phyloP scores from a whole-genome alignment of 2,329 filamentous ascomycete species.

The Capronia americana region DNA sequence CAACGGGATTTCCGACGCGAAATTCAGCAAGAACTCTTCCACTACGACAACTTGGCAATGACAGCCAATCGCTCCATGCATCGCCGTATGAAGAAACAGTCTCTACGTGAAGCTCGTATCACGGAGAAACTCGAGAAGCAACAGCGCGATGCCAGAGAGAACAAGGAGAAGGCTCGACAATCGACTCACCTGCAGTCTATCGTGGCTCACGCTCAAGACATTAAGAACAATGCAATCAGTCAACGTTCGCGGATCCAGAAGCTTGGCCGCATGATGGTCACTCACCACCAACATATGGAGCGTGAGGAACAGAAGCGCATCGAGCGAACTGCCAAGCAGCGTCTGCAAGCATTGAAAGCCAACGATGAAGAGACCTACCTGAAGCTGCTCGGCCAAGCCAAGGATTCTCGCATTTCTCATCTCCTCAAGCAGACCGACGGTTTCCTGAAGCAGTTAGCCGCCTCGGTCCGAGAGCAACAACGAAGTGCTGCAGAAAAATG shows the following conservation, averaged over 20 bases:
- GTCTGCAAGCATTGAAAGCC: slow-evolving; percentile 97
- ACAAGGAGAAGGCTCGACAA: slow-evolving; percentile 97
- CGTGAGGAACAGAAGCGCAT: slow-evolving; percentile 99
- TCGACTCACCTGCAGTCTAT: slow-evolving; percentile 89
- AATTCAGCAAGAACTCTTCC: slow-evolving; percentile 89
- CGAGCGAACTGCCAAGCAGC: slow-evolving; percentile 96
- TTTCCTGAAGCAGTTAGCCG: slow-evolving; percentile 93
- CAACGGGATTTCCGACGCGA: slow-evolving; percentile 85
- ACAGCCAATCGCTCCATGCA: slow-evolving; percentile 91
- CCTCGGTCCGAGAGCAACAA: slow-evolving; percentile 93
- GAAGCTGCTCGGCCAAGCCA: slow-evolving; percentile 96
- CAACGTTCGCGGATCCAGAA: slow-evolving; percentile 81
- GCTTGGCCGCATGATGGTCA: slow-evolving; percentile 85
- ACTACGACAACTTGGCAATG: slow-evolving; percentile 96
- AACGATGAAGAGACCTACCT: slow-evolving; percentile 99
- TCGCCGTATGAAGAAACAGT: slow-evolving; percentile 96
- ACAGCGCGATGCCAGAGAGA: slow-evolving; percentile 93
- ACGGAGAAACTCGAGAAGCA: slow-evolving; percentile 99
- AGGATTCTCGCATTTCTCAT: slow-evolving; percentile 98
- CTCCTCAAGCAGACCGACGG: slow-evolving; percentile 95
- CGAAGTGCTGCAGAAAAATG: slow-evolving; percentile 80
- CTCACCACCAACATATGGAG: slow-evolving; percentile 93
- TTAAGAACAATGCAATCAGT: slow-evolving; percentile 69
- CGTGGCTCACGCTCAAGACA: slow-evolving; percentile 78
- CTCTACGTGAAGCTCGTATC: slow-evolving; percentile 89